These are phyloP conservation scores for Mangifera indica DNA, from an alignment of 345 rosid species.

Conservation along the genomic window DNA sequence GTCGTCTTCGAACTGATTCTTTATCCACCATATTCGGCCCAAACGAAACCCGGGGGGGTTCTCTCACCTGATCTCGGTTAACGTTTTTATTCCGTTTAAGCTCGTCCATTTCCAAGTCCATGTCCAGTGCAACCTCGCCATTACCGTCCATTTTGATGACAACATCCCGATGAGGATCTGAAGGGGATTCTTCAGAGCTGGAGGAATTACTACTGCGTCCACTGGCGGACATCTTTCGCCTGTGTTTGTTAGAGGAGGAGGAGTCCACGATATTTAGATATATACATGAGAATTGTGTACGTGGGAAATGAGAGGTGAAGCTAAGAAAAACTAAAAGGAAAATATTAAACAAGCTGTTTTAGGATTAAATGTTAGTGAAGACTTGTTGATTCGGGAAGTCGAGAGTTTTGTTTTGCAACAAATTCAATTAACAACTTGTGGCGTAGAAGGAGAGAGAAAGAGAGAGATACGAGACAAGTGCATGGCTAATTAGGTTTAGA, in stretches of 20 bases:
- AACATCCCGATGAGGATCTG: not conserved
- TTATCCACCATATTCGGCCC: slow-evolving; percentile 28
- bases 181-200: slow-evolving; percentile 44
- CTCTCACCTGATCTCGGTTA: slow-evolving; percentile 32
- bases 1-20: slow-evolving; percentile 32
- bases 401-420: not conserved
- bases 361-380: not conserved
- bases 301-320: not conserved
- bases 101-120: slow-evolving; percentile 70
- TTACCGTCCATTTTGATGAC: not conserved
- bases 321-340: slow-evolving; percentile 1
- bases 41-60: slow-evolving; percentile 53
- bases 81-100: slow-evolving; percentile 10
- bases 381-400: not conserved
- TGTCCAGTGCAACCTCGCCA: slow-evolving; percentile 67
- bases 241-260: slow-evolving; percentile 41
- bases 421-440: not conserved
- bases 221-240: slow-evolving; percentile 19
- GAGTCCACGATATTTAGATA: slow-evolving; percentile 23
- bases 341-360: not conserved
- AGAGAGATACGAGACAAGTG: slow-evolving; percentile 6
- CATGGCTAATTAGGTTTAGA: slow-evolving; percentile 5
- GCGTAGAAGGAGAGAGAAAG: not conserved
- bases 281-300: no score
- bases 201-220: not conserved